Base-by-base conservation (phyloP, 768 basidiomycete species). In the Lactifluus rugatus region DNA sequence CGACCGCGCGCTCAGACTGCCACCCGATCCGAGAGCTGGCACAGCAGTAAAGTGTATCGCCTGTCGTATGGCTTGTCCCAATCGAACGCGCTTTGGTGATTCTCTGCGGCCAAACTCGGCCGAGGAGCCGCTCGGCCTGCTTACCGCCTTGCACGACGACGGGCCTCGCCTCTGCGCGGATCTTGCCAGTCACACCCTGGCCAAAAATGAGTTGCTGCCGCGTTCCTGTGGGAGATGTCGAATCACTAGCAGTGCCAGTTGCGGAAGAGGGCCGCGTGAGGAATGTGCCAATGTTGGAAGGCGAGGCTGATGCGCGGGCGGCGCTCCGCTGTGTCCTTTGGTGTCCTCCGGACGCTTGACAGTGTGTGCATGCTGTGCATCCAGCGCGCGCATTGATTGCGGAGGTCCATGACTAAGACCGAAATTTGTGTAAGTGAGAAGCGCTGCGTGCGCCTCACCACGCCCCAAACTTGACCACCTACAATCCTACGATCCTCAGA, bases 251-350 rank as follows among this genome's bases (percentile, higher is more conserved):
- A 31, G 5, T 11, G 41, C n/a, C 41, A 8, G 9, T 3, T 2
- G 36, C 7, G 26, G 46, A 34, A 0, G 25, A 16, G 19, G 31
- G n/a, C n/a, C n/a, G 68, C 14, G 75, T 76, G 60, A 90, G 69
- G 70, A 87, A 91, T 19, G 89, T 91, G 36, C 84, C 86, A 45
- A 91, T 90, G 56, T 78, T 87, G 76, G 70, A 91, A 90, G 9
- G 89, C 91, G 64, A 90, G 70, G 66, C 87, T 89, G 67, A 91
- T 89, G 48, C 89, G 78, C 51, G 77, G 83, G 25, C 84, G 85
- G n/a, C 73, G 66, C 63, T 77, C 73, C 45, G 72, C 71, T 31
- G 69, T 76, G 70, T 91, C 89, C 69, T 90, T n/a, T 91, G 3
- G 70, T 66, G 6, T 67, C 58, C 3, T 75, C 58, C 3, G 80